These are phyloP conservation scores for Mycena haematopus DNA, from an alignment of 768 basidiomycete genomes.

Conservation along the genomic window DNA sequence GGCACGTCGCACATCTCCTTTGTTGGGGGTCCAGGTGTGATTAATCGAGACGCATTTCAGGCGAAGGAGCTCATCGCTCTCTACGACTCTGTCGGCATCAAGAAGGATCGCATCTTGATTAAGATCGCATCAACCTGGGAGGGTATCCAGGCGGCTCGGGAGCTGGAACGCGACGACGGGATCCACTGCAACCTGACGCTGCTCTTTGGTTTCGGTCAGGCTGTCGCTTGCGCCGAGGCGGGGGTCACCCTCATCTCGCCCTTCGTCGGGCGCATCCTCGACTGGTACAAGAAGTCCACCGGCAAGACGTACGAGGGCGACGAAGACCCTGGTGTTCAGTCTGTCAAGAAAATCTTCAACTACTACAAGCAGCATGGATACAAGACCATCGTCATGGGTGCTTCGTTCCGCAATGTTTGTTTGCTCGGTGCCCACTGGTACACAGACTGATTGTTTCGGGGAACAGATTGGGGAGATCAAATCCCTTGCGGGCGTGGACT, in stretches of 20 bases:
- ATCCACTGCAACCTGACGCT: conserved; percentile 99
- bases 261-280: conserved; percentile 98
- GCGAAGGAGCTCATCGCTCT: conserved; percentile 90
- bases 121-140: conserved; percentile 99
- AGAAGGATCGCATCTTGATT: conserved; percentile 94
- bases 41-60: conserved; percentile 39
- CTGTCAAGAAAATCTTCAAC: conserved; percentile 97
- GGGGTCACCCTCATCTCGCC: conserved; percentile 98
- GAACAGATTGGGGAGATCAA: conserved; percentile 89
- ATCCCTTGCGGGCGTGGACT: conserved; percentile 95
- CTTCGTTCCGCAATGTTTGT: conserved; percentile 97
- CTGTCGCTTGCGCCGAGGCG: conserved; percentile 98
- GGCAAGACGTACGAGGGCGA: conserved; percentile 91
- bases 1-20: conserved; percentile 44
- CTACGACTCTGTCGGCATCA: conserved; percentile 93
- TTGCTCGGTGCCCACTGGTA: not conserved
- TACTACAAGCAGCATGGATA: conserved; percentile 99
- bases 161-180: conserved; percentile 88
- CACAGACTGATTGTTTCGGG: conserved; percentile 15
- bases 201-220: conserved; percentile 98
- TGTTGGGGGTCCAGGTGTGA: conserved; percentile 1
- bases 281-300: conserved; percentile 96
- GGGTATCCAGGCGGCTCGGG: conserved; percentile 98
- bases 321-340: conserved; percentile 94
- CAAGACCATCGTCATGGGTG: conserved; percentile 99